phyloP scores from a whole-genome alignment of 345 rosid species.

The Geranium brycei region DNA sequence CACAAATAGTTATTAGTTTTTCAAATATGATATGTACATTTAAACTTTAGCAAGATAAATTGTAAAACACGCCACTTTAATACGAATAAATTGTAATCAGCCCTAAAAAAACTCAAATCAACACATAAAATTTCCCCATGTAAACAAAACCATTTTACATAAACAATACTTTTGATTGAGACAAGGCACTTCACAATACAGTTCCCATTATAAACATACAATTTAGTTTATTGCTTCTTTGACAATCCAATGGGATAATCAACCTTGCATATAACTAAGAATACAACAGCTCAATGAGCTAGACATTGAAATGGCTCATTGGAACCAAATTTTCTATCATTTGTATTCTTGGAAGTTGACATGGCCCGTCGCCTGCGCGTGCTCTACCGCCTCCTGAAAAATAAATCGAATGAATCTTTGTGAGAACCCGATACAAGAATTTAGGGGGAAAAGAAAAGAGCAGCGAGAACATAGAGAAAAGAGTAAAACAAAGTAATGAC shows the following conservation, averaged over 20 bases:
- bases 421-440: neutral
- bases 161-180: neutral
- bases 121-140: neutral
- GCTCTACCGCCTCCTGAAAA: slow-evolving; percentile 73
- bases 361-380: slow-evolving; percentile 93
- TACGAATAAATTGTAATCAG: too few relatives aligned
- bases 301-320: neutral
- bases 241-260: neutral
- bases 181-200: neutral
- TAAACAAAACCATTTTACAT: too few relatives aligned
- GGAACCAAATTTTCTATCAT: slow-evolving; percentile 12
- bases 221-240: neutral
- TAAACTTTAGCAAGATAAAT: too few relatives aligned
- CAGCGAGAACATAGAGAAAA: neutral
- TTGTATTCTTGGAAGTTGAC: slow-evolving; percentile 77
- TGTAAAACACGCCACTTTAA: too few relatives aligned
- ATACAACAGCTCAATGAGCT: neutral
- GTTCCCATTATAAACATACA: neutral
- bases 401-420: neutral
- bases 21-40: too few relatives aligned
- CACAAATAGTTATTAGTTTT: too few relatives aligned
- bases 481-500: slow-evolving; percentile 14
- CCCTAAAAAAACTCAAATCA: too few relatives aligned
- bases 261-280: neutral
- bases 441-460: neutral